phyloP scores from a whole-genome alignment of 345 rosid species.

The Lagerstroemia speciosa region DNA sequence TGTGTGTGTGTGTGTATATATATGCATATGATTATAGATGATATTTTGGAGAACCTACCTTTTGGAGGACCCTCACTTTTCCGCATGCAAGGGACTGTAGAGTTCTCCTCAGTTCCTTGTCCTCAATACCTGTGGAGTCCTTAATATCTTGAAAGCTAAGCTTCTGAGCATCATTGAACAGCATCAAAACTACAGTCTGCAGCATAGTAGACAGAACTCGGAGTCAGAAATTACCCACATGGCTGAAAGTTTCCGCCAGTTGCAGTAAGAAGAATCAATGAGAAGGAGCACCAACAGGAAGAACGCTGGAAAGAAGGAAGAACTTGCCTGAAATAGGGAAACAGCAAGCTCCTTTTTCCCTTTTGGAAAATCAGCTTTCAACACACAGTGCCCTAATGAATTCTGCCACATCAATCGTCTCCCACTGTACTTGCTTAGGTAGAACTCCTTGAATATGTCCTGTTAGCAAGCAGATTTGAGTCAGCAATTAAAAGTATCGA shows the following conservation, averaged over 20 bases:
- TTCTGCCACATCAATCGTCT: constrained; percentile 98
- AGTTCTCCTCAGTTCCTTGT: constrained; percentile 87
- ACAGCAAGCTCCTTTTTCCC: constrained; percentile 97
- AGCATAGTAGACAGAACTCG: constrained; percentile 7
- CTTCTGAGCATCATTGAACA: constrained; percentile 87
- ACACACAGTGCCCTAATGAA: constrained; percentile 91
- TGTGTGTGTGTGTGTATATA: background rate
- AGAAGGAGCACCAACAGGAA: background rate
- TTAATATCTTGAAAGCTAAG: constrained; percentile 89
- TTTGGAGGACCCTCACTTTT: constrained; percentile 84
- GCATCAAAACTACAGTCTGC: constrained; percentile 95
- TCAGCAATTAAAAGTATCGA: background rate
- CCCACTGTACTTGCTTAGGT: constrained; percentile 93
- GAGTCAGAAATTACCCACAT: background rate
- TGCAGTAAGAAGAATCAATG: background rate
- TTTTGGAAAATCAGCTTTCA: constrained; percentile 81
- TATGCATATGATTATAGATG: background rate
- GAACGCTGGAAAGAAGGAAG: background rate
- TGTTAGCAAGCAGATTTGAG: constrained; percentile 21
- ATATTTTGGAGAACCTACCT: constrained; percentile 36
- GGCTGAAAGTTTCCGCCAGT: background rate
- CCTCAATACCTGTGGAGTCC: constrained; percentile 89
- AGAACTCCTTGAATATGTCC: constrained; percentile 98
- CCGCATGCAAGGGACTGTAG: constrained; percentile 98
- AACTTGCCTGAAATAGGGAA: constrained; percentile 87